Base-by-base conservation (phyloP, 208 protist genomes). In the Leptomonas seymouri region DNA sequence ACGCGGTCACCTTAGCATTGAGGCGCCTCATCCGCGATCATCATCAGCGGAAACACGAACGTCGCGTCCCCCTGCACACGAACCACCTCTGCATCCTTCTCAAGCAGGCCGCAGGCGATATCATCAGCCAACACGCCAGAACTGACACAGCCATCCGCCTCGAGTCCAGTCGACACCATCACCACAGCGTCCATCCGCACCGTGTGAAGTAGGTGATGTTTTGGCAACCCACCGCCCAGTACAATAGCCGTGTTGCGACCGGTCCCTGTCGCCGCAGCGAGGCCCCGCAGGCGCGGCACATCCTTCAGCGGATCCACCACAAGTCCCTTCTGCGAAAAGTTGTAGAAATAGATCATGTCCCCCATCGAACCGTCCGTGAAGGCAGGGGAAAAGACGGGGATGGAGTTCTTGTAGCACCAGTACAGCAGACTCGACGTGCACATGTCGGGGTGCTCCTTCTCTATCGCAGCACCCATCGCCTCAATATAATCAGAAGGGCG, bases 261-360 rank as follows among this genome's bases (percentile, higher is more conserved):
- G 1, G 18, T 45, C 5, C 27, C 42, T 23, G 12, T 46, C 48
- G 63, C 55, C 28, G 76, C 69, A 20, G 59, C 48, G 12, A 74
- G 48, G 8, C 46, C 44, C 15, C 84, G 80, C 60, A 98, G 76
- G 39, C 73, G 78, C 54, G 67, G 71, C 21, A 98, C 84, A 61
- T 98, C 97, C 39, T 56, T 28, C 6, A 98, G 78, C 5, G 99
- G 82, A 79, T 99, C 98, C 1, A 99, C 71, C 0, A 99, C 85
- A 15, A 99, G 85, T 6, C 98, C 98, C 31, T 98, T 98, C 14
- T 97, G 91, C 6, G 93, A 97, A 51, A 97, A 99, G 21, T 97
- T 98, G 84, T 99, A 98, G 78, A 99, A 99, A 83, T 98, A 99
- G 50, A 99, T 93, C 99, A 99, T 99, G 81, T 99, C 99, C 23